phyloP scores from a whole-genome alignment of 2,329 filamentous ascomycete genomes.

The Calonectria hongkongensis region DNA sequence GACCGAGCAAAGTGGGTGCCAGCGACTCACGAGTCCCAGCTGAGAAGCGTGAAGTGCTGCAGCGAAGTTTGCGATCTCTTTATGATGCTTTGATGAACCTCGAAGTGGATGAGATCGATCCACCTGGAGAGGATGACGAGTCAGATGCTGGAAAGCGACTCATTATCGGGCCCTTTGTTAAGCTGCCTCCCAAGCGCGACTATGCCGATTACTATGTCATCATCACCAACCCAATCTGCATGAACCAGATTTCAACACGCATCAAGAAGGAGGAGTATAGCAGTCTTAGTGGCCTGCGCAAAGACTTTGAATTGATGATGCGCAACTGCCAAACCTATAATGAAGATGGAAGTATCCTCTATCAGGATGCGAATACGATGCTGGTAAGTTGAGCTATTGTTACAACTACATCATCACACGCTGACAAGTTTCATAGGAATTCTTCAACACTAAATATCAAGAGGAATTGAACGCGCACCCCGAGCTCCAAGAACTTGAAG shows the following conservation, averaged over 20 bases:
- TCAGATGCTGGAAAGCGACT: constrained; percentile 80
- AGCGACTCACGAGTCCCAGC: constrained; percentile 72
- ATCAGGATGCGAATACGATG: constrained; percentile 93
- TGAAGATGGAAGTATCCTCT: constrained; percentile 94
- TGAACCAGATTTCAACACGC: constrained; percentile 95
- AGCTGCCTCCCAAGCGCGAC: constrained; percentile 89
- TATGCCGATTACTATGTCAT: constrained; percentile 97
- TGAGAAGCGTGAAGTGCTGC: constrained; percentile 84
- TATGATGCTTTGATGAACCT: constrained; percentile 89
- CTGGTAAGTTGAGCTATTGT: constrained; percentile 75
- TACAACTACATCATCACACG: not conserved
- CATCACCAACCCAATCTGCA: constrained; percentile 94
- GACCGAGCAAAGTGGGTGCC: constrained; percentile 75
- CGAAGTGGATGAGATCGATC: constrained; percentile 83
- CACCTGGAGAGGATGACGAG: constrained; percentile 74
- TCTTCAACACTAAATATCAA: constrained; percentile 72
- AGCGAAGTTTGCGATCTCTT: constrained; percentile 84
- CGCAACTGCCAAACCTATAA: constrained; percentile 97
- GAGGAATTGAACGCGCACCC: constrained; percentile 72
- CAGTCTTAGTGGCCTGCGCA: constrained; percentile 85
- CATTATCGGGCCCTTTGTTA: constrained; percentile 95
- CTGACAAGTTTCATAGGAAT: constrained; percentile 69
- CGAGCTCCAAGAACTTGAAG: constrained; percentile 74
- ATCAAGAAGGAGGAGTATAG: constrained; percentile 98
- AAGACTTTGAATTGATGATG: constrained; percentile 89